Evolutionary conservation across 23 red algal species (phyloP), one percentile per base, ranked within the genome.

Genomic region (Gracilaria domingensis): DNA sequence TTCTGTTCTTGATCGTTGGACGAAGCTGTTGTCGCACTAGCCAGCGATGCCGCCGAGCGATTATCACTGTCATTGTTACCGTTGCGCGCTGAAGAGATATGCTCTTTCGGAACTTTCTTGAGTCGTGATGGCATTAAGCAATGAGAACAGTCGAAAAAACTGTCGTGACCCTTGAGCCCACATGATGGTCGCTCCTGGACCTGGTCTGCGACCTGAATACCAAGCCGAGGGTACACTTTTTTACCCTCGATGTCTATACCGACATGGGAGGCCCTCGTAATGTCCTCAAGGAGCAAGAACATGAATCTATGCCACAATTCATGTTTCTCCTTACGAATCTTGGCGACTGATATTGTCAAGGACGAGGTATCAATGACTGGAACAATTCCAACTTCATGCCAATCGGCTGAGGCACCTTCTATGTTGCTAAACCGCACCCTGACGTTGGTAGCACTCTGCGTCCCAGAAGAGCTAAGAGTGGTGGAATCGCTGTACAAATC

Each of bases 331-430:
- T 48, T 28, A n/a, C 34, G n/a, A 28, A 7, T n/a, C 23, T 38
- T 48, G 40, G 26, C 70, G 18, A 32, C 35, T 44, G 70, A 75
- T 35, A 35, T 23, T 6, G 23, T 38, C 21, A 25, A 38, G 4
- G 6, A n/a, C 23, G 23, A n/a, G 34, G 34, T 38, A 3, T 35
- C n/a, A 6, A 75, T n/a, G 18, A 34, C 35, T 23, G 70, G 70
- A 48, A 34, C 34, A 48, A 75, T 75, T 75, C n/a, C 70, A n/a
- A 75, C 70, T 34, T 75, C 70, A 34, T 44, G 34, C 70, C 70
- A 75, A 7, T 28, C 34, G 20, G 23, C 4, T n/a, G 70, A 44
- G 23, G 20, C 20, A 21, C 70, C 70, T 11, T 8, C 21, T n/a
- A 75, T 75, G 40, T 75, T 75, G 9, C 24, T 21, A 75, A 34